These are phyloP conservation scores for Diplodia scrobiculata DNA, from an alignment of 2,329 filamentous ascomycete genomes.

Conservation along the genomic window DNA sequence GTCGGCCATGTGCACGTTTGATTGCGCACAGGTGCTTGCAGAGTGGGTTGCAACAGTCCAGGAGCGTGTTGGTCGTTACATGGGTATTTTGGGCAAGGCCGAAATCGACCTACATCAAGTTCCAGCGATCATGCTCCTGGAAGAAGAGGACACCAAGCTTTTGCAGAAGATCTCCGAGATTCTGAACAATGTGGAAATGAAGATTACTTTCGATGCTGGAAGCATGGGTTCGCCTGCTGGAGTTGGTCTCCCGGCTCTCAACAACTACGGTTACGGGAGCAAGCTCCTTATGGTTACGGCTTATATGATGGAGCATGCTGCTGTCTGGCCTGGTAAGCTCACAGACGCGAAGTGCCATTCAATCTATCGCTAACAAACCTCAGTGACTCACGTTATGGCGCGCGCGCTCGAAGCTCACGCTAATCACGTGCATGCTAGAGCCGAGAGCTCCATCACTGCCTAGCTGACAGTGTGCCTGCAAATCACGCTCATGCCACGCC, in stretches of 20 bases:
- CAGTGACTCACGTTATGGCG: conserved; percentile 70
- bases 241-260: conserved; percentile 58
- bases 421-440: conserved; percentile 63
- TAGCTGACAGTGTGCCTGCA: neutral
- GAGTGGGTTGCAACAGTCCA: conserved; percentile 95
- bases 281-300: conserved; percentile 83
- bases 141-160: conserved; percentile 87
- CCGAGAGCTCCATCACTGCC: conserved; percentile 49
- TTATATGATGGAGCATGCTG: conserved; percentile 82
- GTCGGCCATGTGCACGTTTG: conserved; percentile 87
- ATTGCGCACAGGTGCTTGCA: conserved; percentile 89
- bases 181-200: conserved; percentile 72
- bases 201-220: conserved; percentile 64
- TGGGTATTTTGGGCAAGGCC: conserved; percentile 84
- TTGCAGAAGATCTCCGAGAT: conserved; percentile 81
- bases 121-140: conserved; percentile 83
- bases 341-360: neutral
- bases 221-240: conserved; percentile 46
- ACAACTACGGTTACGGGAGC: conserved; percentile 71
- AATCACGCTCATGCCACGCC: neutral
- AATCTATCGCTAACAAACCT: conserved; percentile 30
- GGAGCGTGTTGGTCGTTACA: conserved; percentile 84
- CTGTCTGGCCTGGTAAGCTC: conserved; percentile 86
- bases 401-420: conserved; percentile 67
- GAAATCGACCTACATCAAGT: conserved; percentile 77